Conservation (phyloP, 208 protist genomes). For the Trypanosomatidae sp. region DNA sequence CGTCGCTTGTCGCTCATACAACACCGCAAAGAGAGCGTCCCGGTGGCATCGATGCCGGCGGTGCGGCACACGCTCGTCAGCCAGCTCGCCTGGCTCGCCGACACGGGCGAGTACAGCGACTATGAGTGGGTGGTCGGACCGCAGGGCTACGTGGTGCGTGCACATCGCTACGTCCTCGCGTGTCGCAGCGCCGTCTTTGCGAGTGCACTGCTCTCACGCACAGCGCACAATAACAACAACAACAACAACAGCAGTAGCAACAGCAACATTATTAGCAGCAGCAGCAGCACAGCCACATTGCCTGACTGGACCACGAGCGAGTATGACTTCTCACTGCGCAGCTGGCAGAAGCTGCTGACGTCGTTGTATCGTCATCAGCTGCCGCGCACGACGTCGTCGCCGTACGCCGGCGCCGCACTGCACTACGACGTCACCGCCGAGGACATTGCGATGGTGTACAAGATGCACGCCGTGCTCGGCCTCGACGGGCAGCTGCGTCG, state of each 20-base stretch:
- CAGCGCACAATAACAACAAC: too few relatives aligned
- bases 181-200: slow-evolving; percentile 69
- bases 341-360: slow-evolving; percentile 64
- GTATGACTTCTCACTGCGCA: slow-evolving; percentile 77
- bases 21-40: slow-evolving; percentile 47
- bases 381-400: slow-evolving; percentile 11
- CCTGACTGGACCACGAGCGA: slow-evolving; percentile 35
- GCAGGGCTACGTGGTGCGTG: slow-evolving; percentile 45
- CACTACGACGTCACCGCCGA: slow-evolving; percentile 59
- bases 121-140: slow-evolving; percentile 64
- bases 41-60: slow-evolving; percentile 35
- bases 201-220: too few relatives aligned
- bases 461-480: slow-evolving; percentile 59
- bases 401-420: too few relatives aligned
- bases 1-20: slow-evolving; percentile 78
- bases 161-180: slow-evolving; percentile 77
- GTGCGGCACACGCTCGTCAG: slow-evolving; percentile 64
- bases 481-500: slow-evolving; percentile 80
- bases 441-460: slow-evolving; percentile 76
- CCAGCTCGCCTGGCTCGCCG: slow-evolving; percentile 67
- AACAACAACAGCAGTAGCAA: too few relatives aligned
- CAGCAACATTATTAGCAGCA: too few relatives aligned
- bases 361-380: slow-evolving; percentile 72
- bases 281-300: too few relatives aligned
- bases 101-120: slow-evolving; percentile 81